Conservation (phyloP, 2,329 filamentous ascomycete species). For the Penicillium italicum region DNA sequence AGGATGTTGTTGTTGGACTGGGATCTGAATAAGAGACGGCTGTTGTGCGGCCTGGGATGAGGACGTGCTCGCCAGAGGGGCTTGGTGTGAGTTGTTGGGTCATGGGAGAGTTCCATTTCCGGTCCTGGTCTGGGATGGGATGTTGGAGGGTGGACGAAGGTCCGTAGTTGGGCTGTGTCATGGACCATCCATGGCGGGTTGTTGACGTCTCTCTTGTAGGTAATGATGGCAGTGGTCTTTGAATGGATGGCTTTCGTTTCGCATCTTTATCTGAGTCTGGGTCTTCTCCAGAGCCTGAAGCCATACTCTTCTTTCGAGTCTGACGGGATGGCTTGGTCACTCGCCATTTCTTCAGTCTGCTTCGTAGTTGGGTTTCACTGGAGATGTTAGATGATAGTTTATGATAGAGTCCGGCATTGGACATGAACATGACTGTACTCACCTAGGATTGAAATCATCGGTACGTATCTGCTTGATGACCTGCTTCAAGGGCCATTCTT, state of each 20-base stretch:
- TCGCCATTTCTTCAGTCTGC: constrained; percentile 45
- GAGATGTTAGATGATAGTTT: neutral
- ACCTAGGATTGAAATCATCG: constrained; percentile 44
- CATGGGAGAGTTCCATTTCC: constrained; percentile 23
- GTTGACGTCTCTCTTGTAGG: neutral
- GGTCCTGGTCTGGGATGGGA: constrained; percentile 6
- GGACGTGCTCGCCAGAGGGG: constrained; percentile 21
- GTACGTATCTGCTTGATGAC: constrained; percentile 45
- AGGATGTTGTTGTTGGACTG: constrained; percentile 23
- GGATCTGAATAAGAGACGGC: constrained; percentile 18
- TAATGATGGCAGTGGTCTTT: constrained; percentile 8
- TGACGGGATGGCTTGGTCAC: constrained; percentile 46
- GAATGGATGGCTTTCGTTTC: constrained; percentile 5
- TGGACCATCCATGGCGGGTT: constrained; percentile 14
- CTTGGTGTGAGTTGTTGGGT: constrained; percentile 24
- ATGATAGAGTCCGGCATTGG: neutral
- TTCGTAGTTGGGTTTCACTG: constrained; percentile 46
- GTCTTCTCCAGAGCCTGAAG: constrained; percentile 21
- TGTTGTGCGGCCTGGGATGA: constrained; percentile 21
- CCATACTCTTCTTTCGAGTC: constrained; percentile 39
- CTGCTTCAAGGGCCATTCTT: constrained; percentile 46
- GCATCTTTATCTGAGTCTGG: constrained; percentile 17
- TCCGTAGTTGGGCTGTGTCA: constrained; percentile 12
- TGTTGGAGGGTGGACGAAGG: neutral
- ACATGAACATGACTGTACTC: constrained; percentile 5